Evolutionary conservation across 176 grass and related monocot genomes (phyloP), one percentile per base, ranked within the genome.

Genomic region (Triticum urartu): DNA sequence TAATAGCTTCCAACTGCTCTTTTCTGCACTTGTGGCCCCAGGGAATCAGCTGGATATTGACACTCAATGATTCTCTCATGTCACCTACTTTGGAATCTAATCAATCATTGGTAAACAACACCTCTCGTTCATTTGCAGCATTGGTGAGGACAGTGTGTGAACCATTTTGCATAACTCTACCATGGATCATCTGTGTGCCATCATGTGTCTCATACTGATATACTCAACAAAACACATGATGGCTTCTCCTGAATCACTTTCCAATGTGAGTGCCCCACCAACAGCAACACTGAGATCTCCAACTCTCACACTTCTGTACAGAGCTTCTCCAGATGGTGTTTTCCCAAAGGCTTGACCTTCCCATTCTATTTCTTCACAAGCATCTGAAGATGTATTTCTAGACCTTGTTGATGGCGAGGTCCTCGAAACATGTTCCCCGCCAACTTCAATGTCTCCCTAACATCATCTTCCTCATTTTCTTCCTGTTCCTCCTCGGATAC

Each of bases 21-120:
- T 91, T 93, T 82, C 86, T 87, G 67, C 83, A 82, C 47, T 81
- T 75, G 59, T 91, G 75, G 40, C 86, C 93, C 86, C 80, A 92
- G 18, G 58, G 60, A 47, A 89, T 64, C 5, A 54, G 67, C 81
- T 74, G 84, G 47, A 95, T 61, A 79, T 89, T 86, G 34, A 93
- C 88, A 28, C 2, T 50, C 36, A 74, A 80, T 84, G 4, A 45
- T 14, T 88, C 91, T 91, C 85, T 92, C 25, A 93, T 60, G 76
- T 84, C 79, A 36, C 68, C 75, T 87, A 91, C 40, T 87, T 92
- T 81, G 28, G 89, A 83, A 38, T 92, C 89, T 43, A 83, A 83
- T 77, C 91, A 92, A 20, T 89, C 83, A 65, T 89, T 85, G 15
- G 84, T 89, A 39, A 95, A 64, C 68, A 95, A 95, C 33, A 95